A percentile compares a stretch with the other conserved stretches of the same genome.
These are phyloP conservation scores for Blastobotrys aristatus DNA, from an alignment of 1,139 yeast genomes.

Conservation along the genomic window DNA sequence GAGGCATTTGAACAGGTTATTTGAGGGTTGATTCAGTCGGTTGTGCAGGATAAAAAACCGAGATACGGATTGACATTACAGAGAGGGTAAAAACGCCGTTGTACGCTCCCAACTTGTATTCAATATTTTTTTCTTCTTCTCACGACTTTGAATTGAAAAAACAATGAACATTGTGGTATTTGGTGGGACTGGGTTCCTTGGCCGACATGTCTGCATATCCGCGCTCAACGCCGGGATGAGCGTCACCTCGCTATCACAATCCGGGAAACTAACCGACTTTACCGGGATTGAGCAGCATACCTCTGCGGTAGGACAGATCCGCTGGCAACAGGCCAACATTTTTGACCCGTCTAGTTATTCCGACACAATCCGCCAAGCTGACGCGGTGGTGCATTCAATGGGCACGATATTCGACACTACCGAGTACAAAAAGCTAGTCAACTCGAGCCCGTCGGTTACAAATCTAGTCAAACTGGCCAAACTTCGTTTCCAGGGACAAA, in stretches of 20 bases:
- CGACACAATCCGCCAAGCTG: conserved; percentile 45
- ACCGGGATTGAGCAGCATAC: conserved; percentile 21
- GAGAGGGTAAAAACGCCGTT: too few relatives aligned
- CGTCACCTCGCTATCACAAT: conserved; percentile 56
- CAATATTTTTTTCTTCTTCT: background rate
- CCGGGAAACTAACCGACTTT: conserved; percentile 20
- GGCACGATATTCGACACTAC: conserved; percentile 68
- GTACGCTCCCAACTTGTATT: too few relatives aligned
- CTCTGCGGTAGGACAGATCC: conserved; percentile 54
- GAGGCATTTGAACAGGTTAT: too few relatives aligned
- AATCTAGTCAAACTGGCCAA: background rate
- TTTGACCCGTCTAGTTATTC: conserved; percentile 46
- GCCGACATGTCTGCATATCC: conserved; percentile 64
- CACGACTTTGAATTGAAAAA: background rate
- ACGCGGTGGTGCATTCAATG: conserved; percentile 76
- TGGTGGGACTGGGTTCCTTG: conserved; percentile 85
- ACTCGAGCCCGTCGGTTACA: conserved; percentile 7
- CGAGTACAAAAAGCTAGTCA: conserved; percentile 51
- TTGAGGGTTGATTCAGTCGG: too few relatives aligned
- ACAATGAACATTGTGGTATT: conserved; percentile 48
- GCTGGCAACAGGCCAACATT: conserved; percentile 65
- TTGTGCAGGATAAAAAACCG: too few relatives aligned
- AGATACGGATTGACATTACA: too few relatives aligned
- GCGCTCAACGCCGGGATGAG: conserved; percentile 59
- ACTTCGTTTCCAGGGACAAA: conserved; percentile 9